Percentiles rank a stretch among this genome's conserved stretches.
Conservation (phyloP, 108 stramenopile genomes). For the Pseudonitzschia pungens region DNA sequence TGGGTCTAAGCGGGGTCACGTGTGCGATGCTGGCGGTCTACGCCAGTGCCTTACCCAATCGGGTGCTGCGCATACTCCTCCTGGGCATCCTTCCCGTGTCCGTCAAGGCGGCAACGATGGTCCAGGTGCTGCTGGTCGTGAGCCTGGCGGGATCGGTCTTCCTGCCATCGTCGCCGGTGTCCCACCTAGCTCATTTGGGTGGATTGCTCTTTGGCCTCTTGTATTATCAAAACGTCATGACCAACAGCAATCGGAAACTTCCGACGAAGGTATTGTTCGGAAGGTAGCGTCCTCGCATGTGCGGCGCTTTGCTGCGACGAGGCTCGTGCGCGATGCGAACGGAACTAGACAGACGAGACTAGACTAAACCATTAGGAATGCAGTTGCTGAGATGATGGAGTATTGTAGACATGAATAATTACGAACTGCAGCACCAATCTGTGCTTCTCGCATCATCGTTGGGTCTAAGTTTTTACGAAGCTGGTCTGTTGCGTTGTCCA, state of each 20-base stretch:
- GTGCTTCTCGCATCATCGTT: too few relatives aligned
- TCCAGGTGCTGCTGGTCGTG: constrained; percentile 39
- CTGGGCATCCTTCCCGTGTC: constrained; percentile 57
- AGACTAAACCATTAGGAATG: background rate
- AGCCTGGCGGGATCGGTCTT: constrained; percentile 53
- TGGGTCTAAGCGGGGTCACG: constrained; percentile 75
- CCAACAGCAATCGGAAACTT: background rate
- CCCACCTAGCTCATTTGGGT: constrained; percentile 76
- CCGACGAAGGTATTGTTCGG: constrained; percentile 6
- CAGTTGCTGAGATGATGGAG: background rate
- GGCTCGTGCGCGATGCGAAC: too few relatives aligned
- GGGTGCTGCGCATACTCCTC: constrained; percentile 37
- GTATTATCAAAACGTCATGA: constrained; percentile 38
- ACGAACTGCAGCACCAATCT: too few relatives aligned
- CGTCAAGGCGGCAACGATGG: constrained; percentile 50
- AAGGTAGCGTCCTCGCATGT: background rate
- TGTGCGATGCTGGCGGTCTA: constrained; percentile 61
- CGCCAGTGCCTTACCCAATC: constrained; percentile 47
- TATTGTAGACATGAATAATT: too few relatives aligned
- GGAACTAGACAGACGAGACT: too few relatives aligned
- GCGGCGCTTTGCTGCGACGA: too few relatives aligned
- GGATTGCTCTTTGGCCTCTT: constrained; percentile 68
- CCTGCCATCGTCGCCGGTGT: constrained; percentile 14
- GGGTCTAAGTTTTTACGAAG: too few relatives aligned
- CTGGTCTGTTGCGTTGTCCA: too few relatives aligned